Percentiles rank a stretch among this genome's conserved stretches.
Conservation (phyloP, 345 rosid species). For the Camelina laxa region DNA sequence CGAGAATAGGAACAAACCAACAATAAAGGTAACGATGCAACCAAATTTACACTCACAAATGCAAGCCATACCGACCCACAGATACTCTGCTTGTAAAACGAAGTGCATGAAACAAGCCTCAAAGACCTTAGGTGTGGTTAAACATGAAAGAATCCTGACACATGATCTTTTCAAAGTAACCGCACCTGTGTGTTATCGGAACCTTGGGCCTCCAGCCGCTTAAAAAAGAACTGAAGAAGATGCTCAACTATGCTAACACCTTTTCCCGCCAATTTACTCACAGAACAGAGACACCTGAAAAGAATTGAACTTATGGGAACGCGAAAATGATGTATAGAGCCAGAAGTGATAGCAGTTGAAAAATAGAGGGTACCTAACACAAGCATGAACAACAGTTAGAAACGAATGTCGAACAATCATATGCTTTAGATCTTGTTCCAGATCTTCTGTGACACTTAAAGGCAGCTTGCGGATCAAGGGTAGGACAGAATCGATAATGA, state of each 20-base stretch:
- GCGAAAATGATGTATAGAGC: conserved; percentile 7
- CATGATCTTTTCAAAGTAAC: conserved; percentile 35
- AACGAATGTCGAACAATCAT: conserved; percentile 96
- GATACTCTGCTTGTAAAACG: conserved; percentile 23
- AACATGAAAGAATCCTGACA: neutral
- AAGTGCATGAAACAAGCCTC: conserved; percentile 16
- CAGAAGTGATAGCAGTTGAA: conserved; percentile 26
- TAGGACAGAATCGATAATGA: conserved; percentile 84
- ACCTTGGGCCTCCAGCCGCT: conserved; percentile 74
- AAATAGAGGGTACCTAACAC: conserved; percentile 73
- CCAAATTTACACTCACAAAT: conserved; percentile 26
- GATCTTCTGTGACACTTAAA: conserved; percentile 75
- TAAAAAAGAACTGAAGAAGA: conserved; percentile 89
- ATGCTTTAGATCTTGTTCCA: conserved; percentile 93
- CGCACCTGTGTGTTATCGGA: conserved; percentile 86
- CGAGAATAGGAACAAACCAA: conserved; percentile 4
- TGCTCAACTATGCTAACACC: conserved; percentile 74
- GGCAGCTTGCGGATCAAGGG: conserved; percentile 90
- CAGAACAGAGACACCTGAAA: conserved; percentile 88
- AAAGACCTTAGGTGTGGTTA: conserved; percentile 14
- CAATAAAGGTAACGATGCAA: conserved; percentile 6
- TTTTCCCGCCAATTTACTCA: conserved; percentile 77
- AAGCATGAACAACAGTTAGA: conserved; percentile 96
- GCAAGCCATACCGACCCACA: conserved; percentile 31
- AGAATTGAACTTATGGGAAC: conserved; percentile 25